Conservation (phyloP, 2,329 filamentous ascomycete genomes). For the Scedosporium dehoogii region DNA sequence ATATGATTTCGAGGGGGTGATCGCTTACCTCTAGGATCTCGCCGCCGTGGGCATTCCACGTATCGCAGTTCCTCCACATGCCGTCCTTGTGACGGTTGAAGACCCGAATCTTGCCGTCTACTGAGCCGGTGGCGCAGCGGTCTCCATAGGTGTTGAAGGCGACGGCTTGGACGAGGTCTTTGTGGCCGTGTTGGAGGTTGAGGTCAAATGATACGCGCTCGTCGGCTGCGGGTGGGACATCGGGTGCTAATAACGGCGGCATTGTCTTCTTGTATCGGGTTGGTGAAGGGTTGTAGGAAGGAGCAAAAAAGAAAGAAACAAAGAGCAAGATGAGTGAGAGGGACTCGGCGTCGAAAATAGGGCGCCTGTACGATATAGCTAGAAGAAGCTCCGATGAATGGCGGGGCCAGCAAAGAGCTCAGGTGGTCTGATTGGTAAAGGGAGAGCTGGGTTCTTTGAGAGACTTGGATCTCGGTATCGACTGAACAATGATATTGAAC, state of each 20-base stretch:
- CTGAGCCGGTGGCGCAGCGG: slow-evolving; percentile 81
- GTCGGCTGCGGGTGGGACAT: slow-evolving; percentile 17
- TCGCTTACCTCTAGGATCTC: slow-evolving; percentile 89
- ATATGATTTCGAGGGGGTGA: too few species aligned
- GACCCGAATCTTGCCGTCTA: slow-evolving; percentile 86
- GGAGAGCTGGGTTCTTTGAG: background rate
- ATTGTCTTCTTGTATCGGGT: background rate
- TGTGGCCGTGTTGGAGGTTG: slow-evolving; percentile 64
- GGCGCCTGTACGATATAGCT: background rate
- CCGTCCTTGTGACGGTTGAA: slow-evolving; percentile 76
- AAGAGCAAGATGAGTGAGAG: background rate
- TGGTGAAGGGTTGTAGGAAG: background rate
- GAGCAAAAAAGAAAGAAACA: background rate
- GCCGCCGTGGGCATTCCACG: slow-evolving; percentile 81
- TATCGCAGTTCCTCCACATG: slow-evolving; percentile 72
- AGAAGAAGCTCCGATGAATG: background rate
- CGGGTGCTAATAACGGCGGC: slow-evolving; percentile 10
- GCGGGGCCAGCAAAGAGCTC: background rate
- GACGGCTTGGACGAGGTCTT: slow-evolving; percentile 72
- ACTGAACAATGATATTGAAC: too few species aligned
- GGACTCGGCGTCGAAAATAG: background rate
- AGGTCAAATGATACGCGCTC: slow-evolving; percentile 42
- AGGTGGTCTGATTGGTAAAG: background rate
- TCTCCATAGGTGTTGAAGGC: slow-evolving; percentile 90
- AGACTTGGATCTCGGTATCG: too few species aligned